Evolutionary conservation across 768 basidiomycete species (phyloP), one percentile per base, ranked within the genome.

Genomic region (Leccinum longicurvipes): DNA sequence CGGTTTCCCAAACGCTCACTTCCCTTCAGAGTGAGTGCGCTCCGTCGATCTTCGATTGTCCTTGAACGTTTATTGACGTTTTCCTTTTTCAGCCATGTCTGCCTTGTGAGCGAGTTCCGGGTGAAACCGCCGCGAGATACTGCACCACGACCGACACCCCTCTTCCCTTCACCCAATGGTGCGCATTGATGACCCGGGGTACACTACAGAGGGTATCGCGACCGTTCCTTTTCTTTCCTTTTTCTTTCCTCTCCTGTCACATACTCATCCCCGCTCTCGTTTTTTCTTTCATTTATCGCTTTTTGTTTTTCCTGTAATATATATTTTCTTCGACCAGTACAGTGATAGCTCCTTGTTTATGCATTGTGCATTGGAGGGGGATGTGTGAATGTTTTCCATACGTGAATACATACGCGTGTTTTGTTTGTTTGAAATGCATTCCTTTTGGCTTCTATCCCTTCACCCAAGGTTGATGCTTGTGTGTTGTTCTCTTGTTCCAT

Each of bases 1-100:
- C 45, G 97, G 97, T 34, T 98, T 98, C 80, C 97, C 97, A 27
- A 95, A 98, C 72, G 83, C 86, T 2, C 93, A 98, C 69, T 97
- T 94, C 80, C 93, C 96, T 23, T 95, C 93, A 56, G 95, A 98
- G 94, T 98, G 73, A 68, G 93, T 86, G 15, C 46, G 56, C 54
- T 54, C n/a, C 44, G 32, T 36, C 54, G 48, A 31, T 51, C 17
- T 8, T 47, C 60, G 46, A 51, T 49, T 47, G 51, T 6, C 41
- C 55, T 54, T 44, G 45, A 25, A 41, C 52, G 19, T 39, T 11
- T 4, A 19, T 12, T 29, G 27, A 57, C 48, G 49, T 57, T 24
- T 44, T 31, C 59, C 48, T 52, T 64, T 65, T 59, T 32, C 60
- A 92, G 90, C 68, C 90, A 93, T 66, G 73, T 93, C 54, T 84